Evolutionary conservation across 106 monocot genomes (phyloP).

Genomic region (Apostasia ramifera): DNA sequence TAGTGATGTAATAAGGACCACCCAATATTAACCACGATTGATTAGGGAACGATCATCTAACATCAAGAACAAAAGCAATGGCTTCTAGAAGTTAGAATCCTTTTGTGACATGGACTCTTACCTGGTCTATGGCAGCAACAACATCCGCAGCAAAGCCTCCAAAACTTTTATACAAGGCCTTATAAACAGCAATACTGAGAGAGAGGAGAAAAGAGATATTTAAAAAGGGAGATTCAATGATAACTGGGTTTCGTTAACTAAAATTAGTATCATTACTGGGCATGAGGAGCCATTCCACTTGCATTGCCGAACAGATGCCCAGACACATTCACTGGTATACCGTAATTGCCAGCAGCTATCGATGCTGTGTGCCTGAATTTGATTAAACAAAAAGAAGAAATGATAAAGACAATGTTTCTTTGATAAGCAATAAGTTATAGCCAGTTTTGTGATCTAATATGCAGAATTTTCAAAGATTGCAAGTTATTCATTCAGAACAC

Average conservation of each 20-base stretch:
- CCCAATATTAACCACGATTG: too few species aligned
- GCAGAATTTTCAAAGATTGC: too few species aligned
- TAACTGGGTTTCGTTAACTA: background rate
- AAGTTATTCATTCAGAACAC: too few species aligned
- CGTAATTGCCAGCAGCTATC: constrained; percentile 93
- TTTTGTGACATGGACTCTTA: constrained; percentile 6
- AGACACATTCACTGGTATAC: constrained; percentile 74
- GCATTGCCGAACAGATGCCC: constrained; percentile 94
- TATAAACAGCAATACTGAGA: constrained; percentile 94
- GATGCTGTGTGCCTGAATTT: constrained; percentile 85
- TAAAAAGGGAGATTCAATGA: background rate
- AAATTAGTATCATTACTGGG: constrained; percentile 59
- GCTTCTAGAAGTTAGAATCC: background rate
- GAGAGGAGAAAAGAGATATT: background rate
- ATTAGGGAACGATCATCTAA: background rate
- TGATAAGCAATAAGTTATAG: too few species aligned
- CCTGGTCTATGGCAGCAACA: constrained; percentile 99
- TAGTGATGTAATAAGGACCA: too few species aligned
- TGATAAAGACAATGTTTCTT: too few species aligned
- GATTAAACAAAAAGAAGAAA: background rate
- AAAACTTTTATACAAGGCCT: constrained; percentile 93
- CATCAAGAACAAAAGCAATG: background rate
- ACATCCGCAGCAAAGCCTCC: constrained; percentile 98
- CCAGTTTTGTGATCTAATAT: too few species aligned
- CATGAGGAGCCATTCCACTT: constrained; percentile 99